Percentiles rank a stretch among this genome's conserved stretches.
Evolutionary conservation across 257 asterid species (phyloP).

Genomic region (Penstemon davidsonii): DNA sequence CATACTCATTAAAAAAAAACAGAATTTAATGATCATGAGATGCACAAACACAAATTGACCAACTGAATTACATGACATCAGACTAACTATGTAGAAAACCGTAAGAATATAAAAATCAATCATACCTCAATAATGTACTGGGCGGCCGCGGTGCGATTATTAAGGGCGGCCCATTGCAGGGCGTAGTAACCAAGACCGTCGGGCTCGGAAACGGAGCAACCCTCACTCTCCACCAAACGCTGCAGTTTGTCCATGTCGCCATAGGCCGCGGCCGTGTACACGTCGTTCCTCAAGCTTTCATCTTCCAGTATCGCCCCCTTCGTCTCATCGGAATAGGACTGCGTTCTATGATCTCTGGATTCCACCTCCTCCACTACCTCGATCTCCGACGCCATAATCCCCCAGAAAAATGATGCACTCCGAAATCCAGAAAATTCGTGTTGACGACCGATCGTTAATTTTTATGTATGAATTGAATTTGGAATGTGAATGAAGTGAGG

Average conservation of each 20-base stretch:
- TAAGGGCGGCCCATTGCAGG: constrained; percentile 98
- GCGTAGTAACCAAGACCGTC: constrained; percentile 92
- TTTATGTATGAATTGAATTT: not conserved
- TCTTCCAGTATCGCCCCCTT: constrained; percentile 48
- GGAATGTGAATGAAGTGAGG: constrained; percentile 23
- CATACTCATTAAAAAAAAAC: not conserved
- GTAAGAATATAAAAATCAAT: not conserved
- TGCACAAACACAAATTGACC: not conserved
- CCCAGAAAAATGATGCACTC: constrained; percentile 16
- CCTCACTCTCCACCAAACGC: constrained; percentile 92
- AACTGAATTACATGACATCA: not conserved
- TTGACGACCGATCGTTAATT: constrained; percentile 18
- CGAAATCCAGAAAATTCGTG: constrained; percentile 34
- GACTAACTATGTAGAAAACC: not conserved
- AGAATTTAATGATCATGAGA: not conserved
- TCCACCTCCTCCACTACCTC: constrained; percentile 83
- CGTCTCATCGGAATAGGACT: constrained; percentile 33
- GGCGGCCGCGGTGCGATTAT: constrained; percentile 88
- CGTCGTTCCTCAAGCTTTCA: constrained; percentile 89
- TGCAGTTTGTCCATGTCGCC: constrained; percentile 95
- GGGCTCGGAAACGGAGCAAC: constrained; percentile 93
- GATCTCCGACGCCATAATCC: constrained; percentile 85
- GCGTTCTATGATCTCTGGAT: constrained; percentile 45
- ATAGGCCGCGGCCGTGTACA: constrained; percentile 96
- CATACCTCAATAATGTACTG: constrained; percentile 86